Evolutionary conservation across 495 filamentous ascomycete species (phyloP).

Genomic region (Pseudevernia furfuracea): DNA sequence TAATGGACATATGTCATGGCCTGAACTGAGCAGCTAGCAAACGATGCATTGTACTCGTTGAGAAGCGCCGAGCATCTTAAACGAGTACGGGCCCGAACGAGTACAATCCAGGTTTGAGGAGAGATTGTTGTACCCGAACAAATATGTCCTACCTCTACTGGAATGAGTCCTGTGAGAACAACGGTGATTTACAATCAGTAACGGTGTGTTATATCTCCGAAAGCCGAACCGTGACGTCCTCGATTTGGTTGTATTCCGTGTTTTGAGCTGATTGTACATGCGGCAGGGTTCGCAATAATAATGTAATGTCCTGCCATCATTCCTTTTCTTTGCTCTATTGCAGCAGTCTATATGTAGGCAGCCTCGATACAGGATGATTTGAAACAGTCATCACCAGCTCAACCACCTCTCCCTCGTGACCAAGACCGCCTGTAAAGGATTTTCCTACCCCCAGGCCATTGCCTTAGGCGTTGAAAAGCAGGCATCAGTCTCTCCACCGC

Average conservation of each 20-base stretch:
- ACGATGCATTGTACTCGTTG: too few species aligned
- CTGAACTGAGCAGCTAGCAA: neutral
- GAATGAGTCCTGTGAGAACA: neutral
- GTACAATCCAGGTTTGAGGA: too few species aligned
- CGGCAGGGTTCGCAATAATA: neutral
- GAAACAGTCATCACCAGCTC: neutral
- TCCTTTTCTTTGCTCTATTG: neutral
- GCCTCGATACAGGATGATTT: conserved; percentile 2
- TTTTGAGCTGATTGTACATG: neutral
- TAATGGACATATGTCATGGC: neutral
- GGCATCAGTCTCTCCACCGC: neutral
- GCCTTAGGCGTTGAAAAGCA: neutral
- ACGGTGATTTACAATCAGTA: neutral
- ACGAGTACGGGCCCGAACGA: too few species aligned
- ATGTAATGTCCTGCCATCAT: neutral
- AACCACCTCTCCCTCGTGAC: neutral
- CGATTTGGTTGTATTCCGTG: neutral
- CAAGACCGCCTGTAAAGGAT: neutral
- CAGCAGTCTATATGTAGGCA: neutral
- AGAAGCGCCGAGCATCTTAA: too few species aligned
- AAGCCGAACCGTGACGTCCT: neutral
- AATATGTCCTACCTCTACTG: neutral
- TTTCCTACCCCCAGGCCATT: neutral
- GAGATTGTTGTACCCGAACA: neutral
- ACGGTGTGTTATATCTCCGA: neutral